Conservation (phyloP, 768 basidiomycete species). For the Termitomyces sp. region DNA sequence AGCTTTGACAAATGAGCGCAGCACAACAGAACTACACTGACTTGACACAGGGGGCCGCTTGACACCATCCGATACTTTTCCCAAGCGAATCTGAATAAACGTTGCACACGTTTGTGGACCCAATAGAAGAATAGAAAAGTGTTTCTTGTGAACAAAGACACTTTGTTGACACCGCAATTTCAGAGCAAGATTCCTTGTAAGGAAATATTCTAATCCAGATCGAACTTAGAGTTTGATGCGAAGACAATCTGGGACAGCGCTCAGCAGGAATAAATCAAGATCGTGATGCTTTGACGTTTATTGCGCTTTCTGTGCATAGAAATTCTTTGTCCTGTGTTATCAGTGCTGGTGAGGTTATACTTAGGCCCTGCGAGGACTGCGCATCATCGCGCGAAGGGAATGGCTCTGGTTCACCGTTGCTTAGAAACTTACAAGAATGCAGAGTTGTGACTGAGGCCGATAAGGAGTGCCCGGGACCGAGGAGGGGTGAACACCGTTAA, state of each 20-base stretch:
- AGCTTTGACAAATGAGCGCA: background rate
- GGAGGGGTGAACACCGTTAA: too few species aligned
- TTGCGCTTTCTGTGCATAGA: background rate
- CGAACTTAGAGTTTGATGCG: too few species aligned
- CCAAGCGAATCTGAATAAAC: background rate
- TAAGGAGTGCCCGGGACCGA: too few species aligned
- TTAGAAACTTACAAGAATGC: background rate
- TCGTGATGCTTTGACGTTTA: background rate
- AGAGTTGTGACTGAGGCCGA: too few species aligned
- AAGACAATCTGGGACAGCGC: background rate
- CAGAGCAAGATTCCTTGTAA: background rate
- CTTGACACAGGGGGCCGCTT: too few species aligned
- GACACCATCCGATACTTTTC: background rate
- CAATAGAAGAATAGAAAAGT: too few species aligned
- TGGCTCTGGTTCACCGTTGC: background rate
- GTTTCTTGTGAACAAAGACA: background rate
- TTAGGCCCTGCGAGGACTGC: background rate
- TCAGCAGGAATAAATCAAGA: background rate
- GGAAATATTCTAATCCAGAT: too few species aligned
- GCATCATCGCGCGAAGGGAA: background rate
- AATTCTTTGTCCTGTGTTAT: too few species aligned
- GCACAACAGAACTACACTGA: background rate
- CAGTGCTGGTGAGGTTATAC: too few species aligned
- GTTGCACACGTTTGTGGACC: too few species aligned
- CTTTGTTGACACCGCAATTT: background rate